Evolutionary conservation across 1,284 basidiomycete genomes (phyloP), one percentile per base, ranked within the genome.

Genomic region (Sanguinoderma infundibulare): DNA sequence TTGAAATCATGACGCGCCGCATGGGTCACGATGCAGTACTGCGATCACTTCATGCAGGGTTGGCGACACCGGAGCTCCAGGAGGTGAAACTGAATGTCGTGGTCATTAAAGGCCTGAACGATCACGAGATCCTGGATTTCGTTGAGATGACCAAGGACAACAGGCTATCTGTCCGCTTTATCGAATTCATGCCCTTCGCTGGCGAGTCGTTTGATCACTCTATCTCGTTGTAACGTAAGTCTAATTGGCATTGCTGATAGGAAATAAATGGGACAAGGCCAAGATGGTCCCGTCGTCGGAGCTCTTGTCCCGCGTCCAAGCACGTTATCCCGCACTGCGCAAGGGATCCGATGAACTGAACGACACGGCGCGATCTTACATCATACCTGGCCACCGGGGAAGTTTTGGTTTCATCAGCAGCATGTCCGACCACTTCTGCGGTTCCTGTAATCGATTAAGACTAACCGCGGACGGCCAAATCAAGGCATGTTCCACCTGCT

Each of bases 121-220:
- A 95, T 69, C 72, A 79, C 15, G 94, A 96, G 74, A 79, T 94
- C 2, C 73, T 86, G 3, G 87, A 92, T 62, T 96, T 96, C 71
- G 85, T 94, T 26, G 85, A 89, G 65, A 79, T 95, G 74, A 94
- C 92, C 4, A 85, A 82, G 68, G 76, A 89, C 49, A 79, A 80
- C 58, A 75, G 78, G 2, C 74, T 95, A 42, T 91, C 87, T 44
- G 85, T 95, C 24, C 86, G 95, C 20, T 95, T 96, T 74, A 96
- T 96, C 62, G 94, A 95, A 74, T 96, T 94, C 73, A 96, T 96
- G 95, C 94, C 94, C 8, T 96, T 96, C 72, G 90, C 88, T 70
- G 92, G 90, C 90, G 68, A 69, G 75, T 72, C n/a, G 28, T 35
- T 47, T 54, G 24, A 34, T 20, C 5, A 34, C 32, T n/a, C 9